phyloP scores from a whole-genome alignment of 1,284 basidiomycete species.

The Vanrija sp. region DNA sequence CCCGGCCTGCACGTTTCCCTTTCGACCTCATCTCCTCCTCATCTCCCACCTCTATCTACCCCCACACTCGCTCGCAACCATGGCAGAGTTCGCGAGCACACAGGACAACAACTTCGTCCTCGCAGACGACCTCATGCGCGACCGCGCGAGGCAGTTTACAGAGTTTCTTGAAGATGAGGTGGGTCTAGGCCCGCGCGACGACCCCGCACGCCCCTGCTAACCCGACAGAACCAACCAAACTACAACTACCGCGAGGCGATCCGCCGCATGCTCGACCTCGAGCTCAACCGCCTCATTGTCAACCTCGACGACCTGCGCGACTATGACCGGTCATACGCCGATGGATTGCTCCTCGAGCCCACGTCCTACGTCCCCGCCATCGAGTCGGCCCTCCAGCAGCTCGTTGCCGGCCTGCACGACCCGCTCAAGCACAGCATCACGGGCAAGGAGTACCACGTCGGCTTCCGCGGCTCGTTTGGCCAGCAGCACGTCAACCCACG shows the following conservation, averaged over 20 bases:
- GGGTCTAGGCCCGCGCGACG: slow-evolving; percentile 28
- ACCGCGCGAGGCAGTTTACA: slow-evolving; percentile 73
- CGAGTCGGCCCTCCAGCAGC: slow-evolving; percentile 73
- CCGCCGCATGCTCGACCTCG: slow-evolving; percentile 74
- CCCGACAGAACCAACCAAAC: slow-evolving; percentile 35
- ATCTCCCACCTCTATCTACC: not conserved
- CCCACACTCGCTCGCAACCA: slow-evolving; percentile 13
- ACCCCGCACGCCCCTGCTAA: too few species aligned
- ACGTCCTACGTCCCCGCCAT: slow-evolving; percentile 87
- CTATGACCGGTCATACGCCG: slow-evolving; percentile 72
- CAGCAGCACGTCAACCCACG: slow-evolving; percentile 97
- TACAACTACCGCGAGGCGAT: slow-evolving; percentile 84
- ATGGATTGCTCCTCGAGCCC: slow-evolving; percentile 78
- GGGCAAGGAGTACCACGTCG: slow-evolving; percentile 73
- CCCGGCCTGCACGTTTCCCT: not conserved
- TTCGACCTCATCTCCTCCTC: slow-evolving; percentile 1
- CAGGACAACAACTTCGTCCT: slow-evolving; percentile 41
- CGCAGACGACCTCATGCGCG: slow-evolving; percentile 66
- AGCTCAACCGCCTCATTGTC: slow-evolving; percentile 85
- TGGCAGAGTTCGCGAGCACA: slow-evolving; percentile 32
- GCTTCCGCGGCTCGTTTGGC: slow-evolving; percentile 97
- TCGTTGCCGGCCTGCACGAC: slow-evolving; percentile 74
- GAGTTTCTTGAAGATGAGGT: slow-evolving; percentile 83
- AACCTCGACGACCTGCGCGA: slow-evolving; percentile 96
- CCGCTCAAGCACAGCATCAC: slow-evolving; percentile 76